Evolutionary conservation across 2,329 filamentous ascomycete species (phyloP), one percentile per base, ranked within the genome.

Genomic region (Taxawa tesnikishii): DNA sequence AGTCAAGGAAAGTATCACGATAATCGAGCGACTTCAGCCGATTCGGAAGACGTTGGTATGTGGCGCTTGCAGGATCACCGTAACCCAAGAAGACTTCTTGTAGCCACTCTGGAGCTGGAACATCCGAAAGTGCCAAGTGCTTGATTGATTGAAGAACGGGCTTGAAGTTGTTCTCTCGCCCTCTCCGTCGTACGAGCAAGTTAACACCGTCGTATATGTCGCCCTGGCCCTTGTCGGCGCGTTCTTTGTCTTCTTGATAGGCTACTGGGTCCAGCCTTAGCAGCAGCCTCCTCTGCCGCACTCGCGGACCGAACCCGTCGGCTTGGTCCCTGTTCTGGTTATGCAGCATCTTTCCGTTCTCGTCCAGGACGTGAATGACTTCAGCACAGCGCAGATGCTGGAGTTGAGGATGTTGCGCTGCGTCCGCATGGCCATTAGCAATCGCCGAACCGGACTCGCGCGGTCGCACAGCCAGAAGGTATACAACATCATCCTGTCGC

Each of bases 71-170:
- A 36, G 90, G 88, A 55, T 98, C 87, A 28, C 90, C 90, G 53
- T 93, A 96, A 3, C 90, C 90, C n/a, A 98, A 64, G 55, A 96
- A 98, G 7, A 96, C 88, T 44, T 96, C 90, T 48, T 94, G 84
- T 26, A 98, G 67, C 90, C 90, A 98, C 2, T 78, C 73, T 10
- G 90, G 85, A 33, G 96, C 67, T 5, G 83, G 81, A 13, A 88
- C 77, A 45, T 93, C 83, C 1, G 85, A 85, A 19, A 93, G 65
- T 2, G 84, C 80, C 17, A 98, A 69, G 41, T 75, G 82, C 49
- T 80, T 83, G 50, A 98, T 92, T 1, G 87, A 94, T 47, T 94
- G 83, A 21, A 98, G 66, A 7, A 98, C 78, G 7, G 87, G 77
- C 50, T 83, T 92, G 66, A 98, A 98, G 56, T 98, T 98, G 60